Evolutionary conservation across 1,139 yeast species (phyloP), one percentile per base, ranked within the genome.

Genomic region (Magnusiomyces sp.): DNA sequence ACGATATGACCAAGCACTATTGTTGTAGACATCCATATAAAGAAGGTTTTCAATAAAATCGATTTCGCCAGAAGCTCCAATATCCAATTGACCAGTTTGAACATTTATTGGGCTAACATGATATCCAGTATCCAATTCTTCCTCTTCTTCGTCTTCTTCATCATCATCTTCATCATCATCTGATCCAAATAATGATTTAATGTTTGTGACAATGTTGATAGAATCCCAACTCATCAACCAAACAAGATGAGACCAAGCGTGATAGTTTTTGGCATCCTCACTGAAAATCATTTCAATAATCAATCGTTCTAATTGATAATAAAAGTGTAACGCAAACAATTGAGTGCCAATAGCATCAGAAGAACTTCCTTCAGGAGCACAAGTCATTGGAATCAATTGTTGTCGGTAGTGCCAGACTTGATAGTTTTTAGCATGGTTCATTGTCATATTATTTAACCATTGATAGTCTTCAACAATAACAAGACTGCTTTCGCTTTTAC

Each of bases 391-490:
- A 46, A 55, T 54, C 34, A 68, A 56, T 20, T 55, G 58, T 61
- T 85, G 90, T 49, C 97, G 76, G 62, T 90, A 88, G 60, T 89
- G 87, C 98, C 98, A 92, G 29, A 92, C 83, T 66, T 92, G 99
- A 69, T 94, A 92, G 69, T 90, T 92, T 66, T 92, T 92, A 45
- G 90, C 84, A 63, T 86, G 82, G 9, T 76, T 81, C 48, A 84
- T 63, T 0, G 96, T 92, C 42, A 85, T 69, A 40, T 74, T 73
- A 58, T 87, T 94, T 57, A 90, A 75, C 95, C 95, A 89, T 44
- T 77, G 77, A 40, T 59, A 62, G 49, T 63, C 58, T 45, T 67
- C 71, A 9, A 59, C 59, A 7, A 57, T 55, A 10, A n/a, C n/a
- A n/a, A n/a, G n/a, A n/a, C n/a, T n/a, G n/a, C n/a, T n/a, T n/a